Conservation (phyloP, 1,284 basidiomycete genomes). For the Ustilago sp. region DNA sequence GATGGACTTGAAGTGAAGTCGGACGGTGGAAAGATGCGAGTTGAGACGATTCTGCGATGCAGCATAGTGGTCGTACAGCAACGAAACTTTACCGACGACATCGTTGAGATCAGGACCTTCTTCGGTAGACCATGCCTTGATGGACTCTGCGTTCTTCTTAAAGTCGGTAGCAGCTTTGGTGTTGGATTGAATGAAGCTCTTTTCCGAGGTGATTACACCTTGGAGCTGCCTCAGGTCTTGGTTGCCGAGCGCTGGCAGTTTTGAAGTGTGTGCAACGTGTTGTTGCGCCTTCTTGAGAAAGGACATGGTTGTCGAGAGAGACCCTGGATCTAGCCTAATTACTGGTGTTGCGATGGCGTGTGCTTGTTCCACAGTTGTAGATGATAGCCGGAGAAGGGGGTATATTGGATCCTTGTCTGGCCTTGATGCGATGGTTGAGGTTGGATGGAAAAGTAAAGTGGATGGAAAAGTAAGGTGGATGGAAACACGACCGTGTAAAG, state of each 20-base stretch:
- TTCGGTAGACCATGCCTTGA: slow-evolving; percentile 82
- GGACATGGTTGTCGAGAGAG: slow-evolving; percentile 46
- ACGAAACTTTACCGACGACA: slow-evolving; percentile 79
- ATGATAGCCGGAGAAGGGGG: slow-evolving; percentile 16
- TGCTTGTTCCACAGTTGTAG: background rate
- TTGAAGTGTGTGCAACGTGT: slow-evolving; percentile 82
- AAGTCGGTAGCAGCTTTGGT: slow-evolving; percentile 78
- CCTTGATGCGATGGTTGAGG: slow-evolving; percentile 6
- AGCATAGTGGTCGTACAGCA: slow-evolving; percentile 79
- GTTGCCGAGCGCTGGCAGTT: slow-evolving; percentile 78
- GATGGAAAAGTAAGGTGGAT: slow-evolving; percentile 6
- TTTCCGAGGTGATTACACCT: slow-evolving; percentile 89
- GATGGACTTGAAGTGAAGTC: slow-evolving; percentile 75
- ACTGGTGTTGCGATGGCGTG: background rate
- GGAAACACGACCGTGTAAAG: slow-evolving; percentile 1
- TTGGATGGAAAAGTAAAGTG: background rate
- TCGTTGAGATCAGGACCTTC: slow-evolving; percentile 91
- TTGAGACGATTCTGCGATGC: slow-evolving; percentile 80
- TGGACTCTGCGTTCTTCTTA: slow-evolving; percentile 79
- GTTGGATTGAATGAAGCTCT: slow-evolving; percentile 80
- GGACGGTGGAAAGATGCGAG: slow-evolving; percentile 79
- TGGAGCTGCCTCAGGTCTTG: slow-evolving; percentile 84
- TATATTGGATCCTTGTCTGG: slow-evolving; percentile 21
- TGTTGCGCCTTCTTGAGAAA: slow-evolving; percentile 66
- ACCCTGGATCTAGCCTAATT: background rate